Conservation (phyloP, 768 basidiomycete species). For the Lactifluus rugatus region DNA sequence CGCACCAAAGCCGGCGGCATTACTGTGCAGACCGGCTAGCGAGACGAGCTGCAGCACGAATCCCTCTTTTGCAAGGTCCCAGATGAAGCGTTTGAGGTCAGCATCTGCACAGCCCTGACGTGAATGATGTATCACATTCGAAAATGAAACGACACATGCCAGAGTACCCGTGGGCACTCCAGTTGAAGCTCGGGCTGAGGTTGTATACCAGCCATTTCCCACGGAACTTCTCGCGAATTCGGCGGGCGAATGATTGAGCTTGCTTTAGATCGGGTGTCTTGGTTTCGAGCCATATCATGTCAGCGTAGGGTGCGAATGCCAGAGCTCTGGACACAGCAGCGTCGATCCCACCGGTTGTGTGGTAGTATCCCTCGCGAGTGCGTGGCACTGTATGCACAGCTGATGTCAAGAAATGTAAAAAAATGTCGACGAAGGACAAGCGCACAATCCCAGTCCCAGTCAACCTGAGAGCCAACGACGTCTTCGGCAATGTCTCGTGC, state of each 20-base stretch:
- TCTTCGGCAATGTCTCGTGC: constrained; percentile 66
- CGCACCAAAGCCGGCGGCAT: constrained; percentile 66
- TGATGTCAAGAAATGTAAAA: not conserved
- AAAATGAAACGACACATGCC: constrained; percentile 30
- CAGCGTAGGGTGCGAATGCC: constrained; percentile 77
- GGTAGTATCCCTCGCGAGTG: constrained; percentile 87
- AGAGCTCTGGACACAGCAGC: constrained; percentile 73
- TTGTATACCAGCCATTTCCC: constrained; percentile 91
- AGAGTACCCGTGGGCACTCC: constrained; percentile 73
- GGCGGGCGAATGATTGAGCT: constrained; percentile 67
- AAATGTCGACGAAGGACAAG: constrained; percentile 9
- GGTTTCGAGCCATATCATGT: constrained; percentile 90
- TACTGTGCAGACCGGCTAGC: constrained; percentile 81
- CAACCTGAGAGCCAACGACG: constrained; percentile 58
- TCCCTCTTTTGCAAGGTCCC: constrained; percentile 88
- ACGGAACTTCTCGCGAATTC: constrained; percentile 62
- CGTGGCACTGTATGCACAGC: constrained; percentile 49
- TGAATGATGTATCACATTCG: not conserved
- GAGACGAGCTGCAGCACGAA: constrained; percentile 87
- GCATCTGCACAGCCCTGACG: constrained; percentile 33
- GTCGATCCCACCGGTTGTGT: constrained; percentile 72
- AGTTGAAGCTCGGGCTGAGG: constrained; percentile 90
- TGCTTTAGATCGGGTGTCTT: constrained; percentile 77
- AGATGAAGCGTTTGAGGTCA: constrained; percentile 76
- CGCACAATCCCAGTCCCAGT: constrained; percentile 86